Evolutionary conservation across 257 asterid genomes (phyloP), one percentile per base, ranked within the genome.

Genomic region (Galeopsis tetrahit): DNA sequence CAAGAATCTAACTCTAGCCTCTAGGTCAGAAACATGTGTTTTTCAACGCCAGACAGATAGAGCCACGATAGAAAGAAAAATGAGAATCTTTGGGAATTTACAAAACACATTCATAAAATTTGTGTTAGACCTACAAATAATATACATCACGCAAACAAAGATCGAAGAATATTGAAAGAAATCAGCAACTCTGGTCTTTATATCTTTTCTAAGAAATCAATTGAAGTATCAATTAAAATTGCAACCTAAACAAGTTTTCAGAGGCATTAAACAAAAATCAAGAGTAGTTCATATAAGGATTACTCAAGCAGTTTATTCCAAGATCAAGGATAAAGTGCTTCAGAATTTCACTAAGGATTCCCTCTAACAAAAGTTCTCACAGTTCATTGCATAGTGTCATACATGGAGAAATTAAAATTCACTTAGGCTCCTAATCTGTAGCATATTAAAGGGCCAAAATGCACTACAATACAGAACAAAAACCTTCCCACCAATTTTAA

Each of bases 401-500:
- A 49, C 21, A 13, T 11, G 17, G 4, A 48, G 55, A 48, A 49
- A 4, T 49, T 5, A 48, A 48, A 46, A 48, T n/a, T 46, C 28
- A 40, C 17, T 44, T 44, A 33, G 7, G 76, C 49, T 44, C 76
- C 36, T 59, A 43, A 59, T 32, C 51, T 4, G 57, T 11, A 46
- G 42, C 77, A 72, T 28, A 21, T 40, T 21, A 17, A 17, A 55
- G 40, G 66, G 34, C 31, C 31, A 35, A 60, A 35, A 36, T 21
- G 40, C 38, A 39, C 15, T 33, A 35, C 31, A 49, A 68, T 68
- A 63, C 67, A 17, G 40, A 40, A 17, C 53, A 69, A 56, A 40
- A 32, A 13, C 65, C 74, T 11, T 34, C 58, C 5, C 10, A 53
- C 48, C 64, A 40, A 58, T 68, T 72, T 62, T 64, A 61, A 13